phyloP scores from a whole-genome alignment of 1,284 basidiomycete genomes.

The Flammula alnicola region DNA sequence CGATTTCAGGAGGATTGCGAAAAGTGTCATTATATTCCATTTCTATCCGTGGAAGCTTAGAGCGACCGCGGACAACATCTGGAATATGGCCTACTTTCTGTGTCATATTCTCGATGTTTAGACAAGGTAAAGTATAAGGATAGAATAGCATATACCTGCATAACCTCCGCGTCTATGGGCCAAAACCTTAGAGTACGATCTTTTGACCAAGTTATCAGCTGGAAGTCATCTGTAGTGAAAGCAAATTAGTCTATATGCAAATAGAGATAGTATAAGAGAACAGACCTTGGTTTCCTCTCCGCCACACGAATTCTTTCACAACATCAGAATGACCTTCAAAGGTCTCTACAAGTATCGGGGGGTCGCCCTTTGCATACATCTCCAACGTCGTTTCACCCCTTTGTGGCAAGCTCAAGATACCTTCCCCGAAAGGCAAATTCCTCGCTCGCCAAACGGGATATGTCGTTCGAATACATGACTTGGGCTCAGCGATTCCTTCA shows the following conservation, averaged over 20 bases:
- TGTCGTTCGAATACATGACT: conserved; percentile 68
- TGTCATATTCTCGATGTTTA: background rate
- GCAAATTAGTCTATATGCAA: conserved; percentile 32
- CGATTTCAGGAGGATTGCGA: conserved; percentile 48
- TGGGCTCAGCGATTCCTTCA: conserved; percentile 43
- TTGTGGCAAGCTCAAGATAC: conserved; percentile 90
- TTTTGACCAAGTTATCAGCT: conserved; percentile 97
- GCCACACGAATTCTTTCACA: conserved; percentile 98
- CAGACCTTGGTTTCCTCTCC: conserved; percentile 64
- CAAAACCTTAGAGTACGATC: conserved; percentile 93
- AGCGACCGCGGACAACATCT: conserved; percentile 34
- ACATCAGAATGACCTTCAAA: conserved; percentile 93
- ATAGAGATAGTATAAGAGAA: conserved; percentile 12
- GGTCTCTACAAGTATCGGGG: conserved; percentile 63
- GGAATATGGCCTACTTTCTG: conserved; percentile 51
- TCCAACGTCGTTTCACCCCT: conserved; percentile 85
- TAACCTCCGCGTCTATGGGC: conserved; percentile 78
- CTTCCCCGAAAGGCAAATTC: conserved; percentile 90
- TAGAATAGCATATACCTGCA: conserved; percentile 46
- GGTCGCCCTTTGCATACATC: conserved; percentile 71
- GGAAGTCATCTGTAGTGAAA: conserved; percentile 84
- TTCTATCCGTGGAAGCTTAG: conserved; percentile 29
- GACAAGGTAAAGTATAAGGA: background rate
- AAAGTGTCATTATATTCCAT: conserved; percentile 47
- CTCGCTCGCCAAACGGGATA: conserved; percentile 97